Conservation (phyloP, 2,329 filamentous ascomycete species). For the Diaporthe australafricana region DNA sequence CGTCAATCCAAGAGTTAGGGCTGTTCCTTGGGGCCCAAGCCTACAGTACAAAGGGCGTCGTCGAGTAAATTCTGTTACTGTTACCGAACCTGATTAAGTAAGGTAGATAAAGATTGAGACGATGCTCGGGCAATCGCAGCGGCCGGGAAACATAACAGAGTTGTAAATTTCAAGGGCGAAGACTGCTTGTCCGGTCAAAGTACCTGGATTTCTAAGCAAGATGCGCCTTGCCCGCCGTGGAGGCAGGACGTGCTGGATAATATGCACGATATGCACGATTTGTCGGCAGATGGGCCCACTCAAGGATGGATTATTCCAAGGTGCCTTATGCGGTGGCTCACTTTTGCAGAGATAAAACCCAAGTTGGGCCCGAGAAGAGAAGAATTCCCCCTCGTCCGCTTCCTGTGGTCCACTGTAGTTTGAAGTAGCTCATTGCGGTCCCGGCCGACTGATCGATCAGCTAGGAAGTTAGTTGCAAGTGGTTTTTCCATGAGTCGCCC, state of each 20-base stretch:
- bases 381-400: no score
- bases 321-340: neutral
- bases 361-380: neutral
- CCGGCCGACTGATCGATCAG: conserved; percentile 11
- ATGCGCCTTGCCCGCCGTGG: neutral
- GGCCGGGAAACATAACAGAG: neutral
- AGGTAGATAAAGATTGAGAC: neutral
- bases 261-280: conserved; percentile 14
- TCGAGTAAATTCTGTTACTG: no score
- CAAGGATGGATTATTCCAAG: neutral
- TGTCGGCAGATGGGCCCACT: conserved; percentile 26
- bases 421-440: neutral
- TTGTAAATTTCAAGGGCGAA: neutral
- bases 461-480: neutral
- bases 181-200: neutral
- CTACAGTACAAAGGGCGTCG: no score
- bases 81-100: neutral
- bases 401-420: no score
- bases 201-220: conserved; percentile 32
- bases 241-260: conserved; percentile 15
- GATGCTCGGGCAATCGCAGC: neutral
- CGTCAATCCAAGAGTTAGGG: neutral
- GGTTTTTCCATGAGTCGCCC: neutral
- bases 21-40: neutral
- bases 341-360: neutral